phyloP scores from a whole-genome alignment of 2,329 filamentous ascomycete species.

The Chalaropsis thielavioides region DNA sequence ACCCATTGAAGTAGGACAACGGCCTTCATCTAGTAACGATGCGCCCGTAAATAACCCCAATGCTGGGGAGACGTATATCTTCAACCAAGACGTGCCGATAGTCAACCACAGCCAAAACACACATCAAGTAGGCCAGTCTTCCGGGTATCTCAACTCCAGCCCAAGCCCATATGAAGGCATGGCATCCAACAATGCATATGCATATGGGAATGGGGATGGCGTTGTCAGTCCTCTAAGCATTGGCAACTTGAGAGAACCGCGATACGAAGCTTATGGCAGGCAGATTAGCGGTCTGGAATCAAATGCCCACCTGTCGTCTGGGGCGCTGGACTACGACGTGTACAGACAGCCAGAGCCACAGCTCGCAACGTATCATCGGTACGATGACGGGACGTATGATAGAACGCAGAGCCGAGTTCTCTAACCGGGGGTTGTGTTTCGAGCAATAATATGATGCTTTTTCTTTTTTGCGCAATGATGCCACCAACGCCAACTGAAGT shows the following conservation, averaged over 20 bases:
- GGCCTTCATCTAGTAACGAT: background rate
- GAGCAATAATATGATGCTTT: background rate
- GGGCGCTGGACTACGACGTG: slow-evolving; percentile 21
- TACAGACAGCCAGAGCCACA: slow-evolving; percentile 13
- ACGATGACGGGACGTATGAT: slow-evolving; percentile 28
- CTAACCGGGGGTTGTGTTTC: background rate
- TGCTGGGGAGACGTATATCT: slow-evolving; percentile 15
- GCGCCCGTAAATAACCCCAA: slow-evolving; percentile 14
- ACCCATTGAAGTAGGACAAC: slow-evolving; percentile 27
- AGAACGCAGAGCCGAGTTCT: slow-evolving; percentile 15
- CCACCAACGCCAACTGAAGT: background rate
- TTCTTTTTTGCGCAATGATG: background rate
- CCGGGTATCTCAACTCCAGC: background rate
- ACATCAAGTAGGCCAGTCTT: background rate
- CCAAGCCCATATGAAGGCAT: background rate
- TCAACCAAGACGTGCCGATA: background rate
- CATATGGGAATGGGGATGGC: background rate
- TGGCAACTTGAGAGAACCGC: background rate
- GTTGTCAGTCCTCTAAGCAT: background rate
- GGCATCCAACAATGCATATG: background rate
- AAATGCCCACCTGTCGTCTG: slow-evolving; percentile 21
- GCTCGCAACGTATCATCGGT: slow-evolving; percentile 22
- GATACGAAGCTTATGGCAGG: slow-evolving; percentile 17
- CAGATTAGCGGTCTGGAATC: slow-evolving; percentile 20
- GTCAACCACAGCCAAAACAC: background rate